Base-by-base conservation (phyloP, 805 yeast species). In the Metschnikowia koreensis region DNA sequence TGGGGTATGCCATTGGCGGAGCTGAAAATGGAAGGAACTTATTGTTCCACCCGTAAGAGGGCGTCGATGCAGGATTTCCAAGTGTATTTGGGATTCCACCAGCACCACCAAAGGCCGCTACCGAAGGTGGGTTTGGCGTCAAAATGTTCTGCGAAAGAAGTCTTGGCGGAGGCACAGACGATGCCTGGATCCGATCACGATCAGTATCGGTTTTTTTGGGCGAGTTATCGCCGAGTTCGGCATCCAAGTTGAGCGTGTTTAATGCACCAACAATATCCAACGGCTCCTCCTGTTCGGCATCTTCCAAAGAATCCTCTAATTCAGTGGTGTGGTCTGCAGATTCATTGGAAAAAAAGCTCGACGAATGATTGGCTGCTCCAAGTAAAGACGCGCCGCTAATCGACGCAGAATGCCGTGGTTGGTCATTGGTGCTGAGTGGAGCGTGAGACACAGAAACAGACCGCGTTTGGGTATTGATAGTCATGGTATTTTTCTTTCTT, bases 181-280 rank as follows among this genome's bases (percentile, higher is more conserved):
- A 48, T 9, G 39, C 34, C 17, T 42, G 38, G 27, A 22, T 39
- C 48, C 44, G 28, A 44, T 13, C 6, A 11, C 44, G 28, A 44
- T 13, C 6, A 11, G 13, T 26, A 15, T 26, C 13, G 17, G 41
- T 41, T 38, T 27, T 11, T 16, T 22, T 3, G 43, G n/a, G 11
- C 22, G 44, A 9, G 43, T n/a, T 12, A 17, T 42, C 43, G 11
- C 41, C 53, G 52, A 67, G 58, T 34, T 76, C 74, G n/a, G 67
- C 76, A 47, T 71, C 81, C 50, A 80, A 66, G 60, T 77, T 73
- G 43, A 80, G 66, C 39, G 74, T 73, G 44, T 74, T 75, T 40
- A 79, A 63, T 17, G 81, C 81, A 13, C 79, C 79, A 28, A 75
- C 79, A 41, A 79, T 71, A 54, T 79, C 82, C 60, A 74, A 65